Evolutionary conservation across 768 basidiomycete genomes (phyloP), one percentile per base, ranked within the genome.

Genomic region (Tylopilus cervinicoccineus): DNA sequence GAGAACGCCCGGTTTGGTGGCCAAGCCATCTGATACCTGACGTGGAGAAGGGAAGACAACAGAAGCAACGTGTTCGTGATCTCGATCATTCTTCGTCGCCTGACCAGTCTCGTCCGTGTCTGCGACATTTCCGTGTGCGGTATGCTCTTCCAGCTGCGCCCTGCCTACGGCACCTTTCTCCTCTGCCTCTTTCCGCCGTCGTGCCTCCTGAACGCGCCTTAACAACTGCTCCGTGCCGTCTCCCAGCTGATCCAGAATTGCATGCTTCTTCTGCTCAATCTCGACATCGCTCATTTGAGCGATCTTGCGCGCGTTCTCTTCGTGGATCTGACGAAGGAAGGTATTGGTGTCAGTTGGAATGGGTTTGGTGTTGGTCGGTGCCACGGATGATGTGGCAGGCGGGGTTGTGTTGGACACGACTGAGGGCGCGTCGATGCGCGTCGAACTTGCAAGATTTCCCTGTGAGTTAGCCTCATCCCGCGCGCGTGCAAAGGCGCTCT

Each of bases 221-320:
- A 94, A 54, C 4, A 89, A 65, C 38, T 83, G 82, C 3, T 74
- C 72, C 10, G 91, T 73, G 16, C 78, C 80, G 2, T 75, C 70
- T 1, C 91, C 92, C 60, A 94, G 83, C 38, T 78, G 76, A 51
- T 88, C 81, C 23, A 88, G 47, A 34, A 94, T 78, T 52, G 89
- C 79, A 43, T 68, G 68, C 37, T 73, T 72, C 63, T 87, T 90
- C 43, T 77, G 65, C 52, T 84, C 80, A 10, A 82, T 73, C 62
- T 93, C 86, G 14, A 80, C 80, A 11, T 78, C 76, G 3, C 76
- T 75, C 93, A 94, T 94, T 2, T 59, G 64, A 16, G 77, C 78
- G 2, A 94, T 77, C 24, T 69, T 67, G 11, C 69, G 65, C 48
- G 77, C 73, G 54, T 94, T 93, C 59, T 91, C 86, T 46, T 73